Evolutionary conservation across 2,329 filamentous ascomycete genomes (phyloP), one percentile per base, ranked within the genome.

Genomic region (Talaromyces verruculosus): DNA sequence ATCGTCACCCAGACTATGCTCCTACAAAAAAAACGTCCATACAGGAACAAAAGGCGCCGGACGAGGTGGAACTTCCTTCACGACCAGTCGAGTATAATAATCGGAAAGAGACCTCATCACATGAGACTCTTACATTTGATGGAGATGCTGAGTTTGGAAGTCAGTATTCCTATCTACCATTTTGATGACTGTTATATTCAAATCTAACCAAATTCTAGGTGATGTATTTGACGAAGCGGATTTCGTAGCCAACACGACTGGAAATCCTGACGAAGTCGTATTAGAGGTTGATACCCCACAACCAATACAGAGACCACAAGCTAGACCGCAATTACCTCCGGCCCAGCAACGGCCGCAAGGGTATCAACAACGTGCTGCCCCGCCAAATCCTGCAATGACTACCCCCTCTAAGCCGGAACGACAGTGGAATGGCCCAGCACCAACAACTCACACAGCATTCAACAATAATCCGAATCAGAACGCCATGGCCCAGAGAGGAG

Each of bases 1-100:
- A 97, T 78, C 87, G 94, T 45, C 93, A 97, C 77, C 80, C 87
- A 0, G 91, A 93, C 74, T 96, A 86, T 75, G 85, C 80, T 17
- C 83, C 84, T 5, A 75, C 84, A 28, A 90, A 89, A 75, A 88
- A 85, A 73, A 85, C 88, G 66, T 74, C 79, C 2, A 72, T 72
- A 65, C 68, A 69, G 35, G 76, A 77, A 35, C 79, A 75, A 58
- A 75, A 73, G 63, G 67, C 43, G 55, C 68, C 60, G 81, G 75
- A 86, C 80, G 71, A 86, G 81, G 73, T 84, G 79, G 73, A 76
- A 77, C 67, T 84, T 79, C 73, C 82, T 30, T 70, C 71, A 45
- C 72, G 68, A 47, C 70, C 69, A 37, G 62, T 61, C 53, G 68
- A 68, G 17, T 66, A 70, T 49, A 71, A 59, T 30, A 60, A 39